These are phyloP conservation scores for Salix viminalis DNA, from an alignment of 345 rosid species.

Conservation along the genomic window DNA sequence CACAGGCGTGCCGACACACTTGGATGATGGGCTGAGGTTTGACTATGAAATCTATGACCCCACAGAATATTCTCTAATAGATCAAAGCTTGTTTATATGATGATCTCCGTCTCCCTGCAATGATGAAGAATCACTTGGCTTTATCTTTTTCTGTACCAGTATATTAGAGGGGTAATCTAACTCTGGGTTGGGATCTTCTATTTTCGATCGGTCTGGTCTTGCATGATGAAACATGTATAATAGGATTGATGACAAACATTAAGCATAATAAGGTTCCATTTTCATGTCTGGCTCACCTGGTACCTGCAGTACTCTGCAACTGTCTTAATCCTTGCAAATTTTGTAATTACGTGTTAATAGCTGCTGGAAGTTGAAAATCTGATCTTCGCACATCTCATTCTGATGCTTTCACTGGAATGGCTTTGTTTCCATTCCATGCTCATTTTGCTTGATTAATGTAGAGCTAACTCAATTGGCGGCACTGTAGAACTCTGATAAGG, in stretches of 20 bases:
- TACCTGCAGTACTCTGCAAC: neutral
- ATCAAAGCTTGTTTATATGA: conserved; percentile 65
- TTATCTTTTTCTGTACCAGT: conserved; percentile 15
- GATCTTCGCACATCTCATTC: neutral
- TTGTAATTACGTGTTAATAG: conserved; percentile 2
- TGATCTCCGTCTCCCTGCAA: conserved; percentile 32
- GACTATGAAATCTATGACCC: conserved; percentile 58
- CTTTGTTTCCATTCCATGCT: neutral
- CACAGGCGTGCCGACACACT: conserved; percentile 47
- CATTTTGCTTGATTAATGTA: neutral
- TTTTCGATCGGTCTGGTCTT: conserved; percentile 18
- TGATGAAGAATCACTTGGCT: conserved; percentile 4
- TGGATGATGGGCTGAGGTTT: conserved; percentile 48
- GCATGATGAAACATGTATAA: conserved; percentile 25
- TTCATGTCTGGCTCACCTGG: conserved; percentile 12
- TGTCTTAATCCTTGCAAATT: conserved; percentile 3
- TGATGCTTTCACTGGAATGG: neutral
- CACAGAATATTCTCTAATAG: conserved; percentile 50
- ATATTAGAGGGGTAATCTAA: conserved; percentile 13
- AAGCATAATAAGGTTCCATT: conserved; percentile 30
- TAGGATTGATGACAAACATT: conserved; percentile 22
- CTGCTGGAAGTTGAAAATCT: neutral
- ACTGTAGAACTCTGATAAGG: neutral
- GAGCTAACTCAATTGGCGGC: neutral
- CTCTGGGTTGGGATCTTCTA: conserved; percentile 27